Evolutionary conservation across 192 early-diverging fungal genomes (phyloP).

Genomic region (Backusella tarrabulga): DNA sequence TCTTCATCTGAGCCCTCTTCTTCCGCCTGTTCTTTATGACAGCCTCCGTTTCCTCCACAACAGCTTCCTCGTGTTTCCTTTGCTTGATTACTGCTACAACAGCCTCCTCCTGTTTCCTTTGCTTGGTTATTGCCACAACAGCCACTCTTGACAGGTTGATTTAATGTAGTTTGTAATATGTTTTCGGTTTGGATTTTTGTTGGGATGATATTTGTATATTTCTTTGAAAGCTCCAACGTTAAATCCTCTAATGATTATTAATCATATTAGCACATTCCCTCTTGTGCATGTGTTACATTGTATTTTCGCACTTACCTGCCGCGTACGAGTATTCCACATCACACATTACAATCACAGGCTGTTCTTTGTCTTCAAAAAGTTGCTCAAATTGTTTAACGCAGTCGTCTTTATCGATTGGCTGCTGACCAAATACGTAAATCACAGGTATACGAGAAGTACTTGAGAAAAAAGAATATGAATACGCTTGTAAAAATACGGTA

Average conservation of each 20-base stretch:
- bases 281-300: neutral
- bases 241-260: conserved; percentile 17
- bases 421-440: conserved; percentile 82
- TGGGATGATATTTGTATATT: conserved; percentile 38
- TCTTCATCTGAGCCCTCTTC: neutral
- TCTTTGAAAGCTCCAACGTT: conserved; percentile 9
- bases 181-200: conserved; percentile 47
- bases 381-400: conserved; percentile 48
- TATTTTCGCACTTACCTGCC: conserved; percentile 33
- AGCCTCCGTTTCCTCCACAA: neutral
- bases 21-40: neutral
- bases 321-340: conserved; percentile 75
- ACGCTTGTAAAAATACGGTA: neutral
- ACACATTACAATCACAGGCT: conserved; percentile 65
- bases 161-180: conserved; percentile 24
- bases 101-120: neutral
- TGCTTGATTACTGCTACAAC: neutral
- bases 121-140: neutral
- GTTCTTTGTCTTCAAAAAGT: conserved; percentile 37
- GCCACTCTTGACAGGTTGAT: neutral
- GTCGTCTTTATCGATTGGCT: conserved; percentile 62
- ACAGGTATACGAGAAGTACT: conserved; percentile 80
- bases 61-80: neutral
- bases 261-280: neutral
- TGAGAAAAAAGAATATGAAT: conserved; percentile 11